Conservation (phyloP, 192 early-diverging fungal genomes). For the Backusella morwellensis region DNA sequence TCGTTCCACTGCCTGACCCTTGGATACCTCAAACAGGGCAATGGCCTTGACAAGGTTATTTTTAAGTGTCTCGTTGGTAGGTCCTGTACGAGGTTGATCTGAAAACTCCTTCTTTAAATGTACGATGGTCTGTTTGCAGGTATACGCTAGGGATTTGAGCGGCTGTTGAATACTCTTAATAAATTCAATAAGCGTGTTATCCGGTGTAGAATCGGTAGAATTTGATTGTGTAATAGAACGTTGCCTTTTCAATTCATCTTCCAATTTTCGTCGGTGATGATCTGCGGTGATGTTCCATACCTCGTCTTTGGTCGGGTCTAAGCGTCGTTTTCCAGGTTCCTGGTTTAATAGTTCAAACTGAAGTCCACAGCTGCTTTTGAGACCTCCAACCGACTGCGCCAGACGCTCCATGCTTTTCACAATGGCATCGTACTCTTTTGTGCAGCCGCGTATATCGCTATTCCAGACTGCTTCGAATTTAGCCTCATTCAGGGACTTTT, state of each 20-base stretch:
- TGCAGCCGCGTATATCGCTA: slow-evolving; percentile 48
- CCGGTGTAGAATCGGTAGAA: not conserved
- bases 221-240: not conserved
- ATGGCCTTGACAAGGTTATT: slow-evolving; percentile 49
- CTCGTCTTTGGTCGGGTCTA: not conserved
- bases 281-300: slow-evolving; percentile 28
- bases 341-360: slow-evolving; percentile 48
- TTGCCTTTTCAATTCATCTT: slow-evolving; percentile 29
- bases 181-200: slow-evolving; percentile 44
- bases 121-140: slow-evolving; percentile 53
- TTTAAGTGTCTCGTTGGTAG: slow-evolving; percentile 21
- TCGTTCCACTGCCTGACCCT: slow-evolving; percentile 40
- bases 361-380: slow-evolving; percentile 70
- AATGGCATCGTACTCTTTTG: slow-evolving; percentile 42
- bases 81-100: not conserved
- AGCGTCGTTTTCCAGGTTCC: slow-evolving; percentile 24
- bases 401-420: slow-evolving; percentile 64
- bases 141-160: slow-evolving; percentile 53
- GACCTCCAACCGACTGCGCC: slow-evolving; percentile 67
- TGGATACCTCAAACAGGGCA: slow-evolving; percentile 49
- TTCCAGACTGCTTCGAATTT: slow-evolving; percentile 52
- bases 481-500: slow-evolving; percentile 54
- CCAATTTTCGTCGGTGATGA: slow-evolving; percentile 23
- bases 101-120: slow-evolving; percentile 49
- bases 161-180: slow-evolving; percentile 46